These are phyloP conservation scores for Pyrrhoderma lamaoense DNA, from an alignment of 1,284 basidiomycete genomes.

Conservation along the genomic window DNA sequence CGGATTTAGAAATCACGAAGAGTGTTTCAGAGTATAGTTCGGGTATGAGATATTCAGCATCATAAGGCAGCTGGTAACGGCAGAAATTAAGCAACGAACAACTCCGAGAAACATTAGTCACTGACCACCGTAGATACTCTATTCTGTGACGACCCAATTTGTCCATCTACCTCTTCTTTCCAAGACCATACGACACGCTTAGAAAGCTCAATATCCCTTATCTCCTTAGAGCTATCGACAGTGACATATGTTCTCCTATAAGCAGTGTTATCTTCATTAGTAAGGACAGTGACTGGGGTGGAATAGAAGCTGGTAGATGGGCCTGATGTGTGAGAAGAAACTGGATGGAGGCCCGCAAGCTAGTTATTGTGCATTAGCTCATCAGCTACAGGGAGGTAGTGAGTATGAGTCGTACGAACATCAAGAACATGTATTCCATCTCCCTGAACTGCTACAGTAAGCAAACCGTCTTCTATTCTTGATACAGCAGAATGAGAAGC, in stretches of 20 bases:
- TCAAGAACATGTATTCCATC: conserved; percentile 69
- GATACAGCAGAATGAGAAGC: conserved; percentile 33
- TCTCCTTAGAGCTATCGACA: conserved; percentile 41
- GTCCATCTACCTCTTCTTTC: conserved; percentile 45
- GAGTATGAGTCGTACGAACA: conserved; percentile 35
- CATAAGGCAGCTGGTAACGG: not conserved
- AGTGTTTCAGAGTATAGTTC: not conserved
- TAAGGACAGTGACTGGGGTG: conserved; percentile 42
- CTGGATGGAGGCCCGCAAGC: conserved; percentile 59
- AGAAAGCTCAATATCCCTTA: conserved; percentile 30
- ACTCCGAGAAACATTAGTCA: conserved; percentile 16
- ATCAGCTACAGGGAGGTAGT: not conserved
- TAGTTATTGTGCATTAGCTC: conserved; percentile 24
- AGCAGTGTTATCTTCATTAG: conserved; percentile 29
- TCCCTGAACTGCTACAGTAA: conserved; percentile 56
- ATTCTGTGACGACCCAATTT: conserved; percentile 26
- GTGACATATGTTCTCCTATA: conserved; percentile 50
- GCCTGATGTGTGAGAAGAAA: conserved; percentile 59
- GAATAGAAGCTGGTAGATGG: conserved; percentile 54
- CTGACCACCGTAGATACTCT: conserved; percentile 42
- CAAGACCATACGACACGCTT: conserved; percentile 55
- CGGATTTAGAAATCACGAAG: conserved; percentile 39
- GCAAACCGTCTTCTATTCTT: conserved; percentile 43
- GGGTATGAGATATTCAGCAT: not conserved
- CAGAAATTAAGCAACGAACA: conserved; percentile 1